Evolutionary conservation across 257 asterid species (phyloP).

Genomic region (Lycium ferocissimum): DNA sequence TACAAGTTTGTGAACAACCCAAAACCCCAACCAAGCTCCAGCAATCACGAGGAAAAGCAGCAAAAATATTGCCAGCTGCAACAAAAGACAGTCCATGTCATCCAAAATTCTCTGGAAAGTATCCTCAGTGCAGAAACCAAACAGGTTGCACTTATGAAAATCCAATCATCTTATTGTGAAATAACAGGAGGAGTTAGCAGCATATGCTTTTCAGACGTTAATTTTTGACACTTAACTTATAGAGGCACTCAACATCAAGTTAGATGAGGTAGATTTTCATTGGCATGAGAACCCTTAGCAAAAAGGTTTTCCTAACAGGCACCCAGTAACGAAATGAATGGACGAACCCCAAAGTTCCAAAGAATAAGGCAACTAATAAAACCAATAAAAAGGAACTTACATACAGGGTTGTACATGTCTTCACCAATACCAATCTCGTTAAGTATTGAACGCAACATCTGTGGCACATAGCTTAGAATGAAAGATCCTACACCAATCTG

Average conservation of each 20-base stretch:
- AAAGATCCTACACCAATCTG: slow-evolving; percentile 89
- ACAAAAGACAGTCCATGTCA: slow-evolving; percentile 37
- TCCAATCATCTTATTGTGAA: not conserved
- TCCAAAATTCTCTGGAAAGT: slow-evolving; percentile 6
- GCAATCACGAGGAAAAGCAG: slow-evolving; percentile 65
- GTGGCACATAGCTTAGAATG: slow-evolving; percentile 65
- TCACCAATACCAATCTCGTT: slow-evolving; percentile 76
- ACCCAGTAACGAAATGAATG: not conserved
- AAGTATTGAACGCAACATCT: slow-evolving; percentile 55
- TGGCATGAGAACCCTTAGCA: slow-evolving; percentile 12
- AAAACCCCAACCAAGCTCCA: slow-evolving; percentile 96
- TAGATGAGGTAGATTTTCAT: not conserved
- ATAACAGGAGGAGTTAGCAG: not conserved
- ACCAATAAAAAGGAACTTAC: slow-evolving; percentile 66
- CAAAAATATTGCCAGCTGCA: slow-evolving; percentile 73
- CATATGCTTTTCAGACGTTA: not conserved
- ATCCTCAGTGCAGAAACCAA: slow-evolving; percentile 34
- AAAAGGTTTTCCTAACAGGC: slow-evolving; percentile 9
- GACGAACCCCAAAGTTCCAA: slow-evolving; percentile 12
- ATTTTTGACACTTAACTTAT: slow-evolving; percentile 11
- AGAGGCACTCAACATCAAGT: not conserved
- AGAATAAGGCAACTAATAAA: slow-evolving; percentile 22
- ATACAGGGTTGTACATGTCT: slow-evolving; percentile 90
- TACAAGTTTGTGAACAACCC: slow-evolving; percentile 89
- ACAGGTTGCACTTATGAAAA: not conserved